Base-by-base conservation (phyloP, 2,329 filamentous ascomycete species). In the Camillea tinctor region DNA sequence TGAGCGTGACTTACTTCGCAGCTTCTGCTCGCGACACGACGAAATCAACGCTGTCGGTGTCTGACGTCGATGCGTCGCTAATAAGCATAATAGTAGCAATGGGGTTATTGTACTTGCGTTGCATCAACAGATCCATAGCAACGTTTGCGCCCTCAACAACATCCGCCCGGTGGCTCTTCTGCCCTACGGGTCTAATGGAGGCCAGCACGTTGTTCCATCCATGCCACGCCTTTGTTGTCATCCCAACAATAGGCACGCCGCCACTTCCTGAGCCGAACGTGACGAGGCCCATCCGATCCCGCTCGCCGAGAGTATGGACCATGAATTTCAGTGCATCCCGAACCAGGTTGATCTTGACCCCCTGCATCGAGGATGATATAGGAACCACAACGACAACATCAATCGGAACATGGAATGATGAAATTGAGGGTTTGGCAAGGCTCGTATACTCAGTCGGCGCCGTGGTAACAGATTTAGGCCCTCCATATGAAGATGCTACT, bases 61-160 rank as follows among this genome's bases (percentile, higher is more conserved):
- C 95, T 0, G 93, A 94, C 3, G 92, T 97, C 3, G 94, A 96
- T 0, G 95, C 96, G 73, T 99, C 95, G 78, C 95, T 98, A 74
- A 99, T 98, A 65, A 99, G 83, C 76, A 99, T 86, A 68, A 99
- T 98, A 11, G 92, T 94, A 1, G 95, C 94, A 56, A 99, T 89
- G 0, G 95, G 93, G 72, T 98, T 99, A 76, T 90, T 94, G 68
- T 93, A 92, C 78, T 96, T 97, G 69, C 95, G 88, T 77, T 97
- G 93, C 95, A 99, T 99, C 60, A 99, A 83, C 58, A 99, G 79
- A 74, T 99, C 95, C 95, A 99, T 98, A 53, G 95, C 95, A 55
- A 97, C 92, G 69, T 98, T 99, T 36, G 94, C 95, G 24, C 95
- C 95, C 73, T 99, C 95, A 2, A 99, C 94, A 15, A 98, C 93